A percentile compares a stretch with the other conserved stretches of the same genome.
These are phyloP conservation scores for Suillus plorans DNA, from an alignment of 768 basidiomycete species.

Conservation along the genomic window DNA sequence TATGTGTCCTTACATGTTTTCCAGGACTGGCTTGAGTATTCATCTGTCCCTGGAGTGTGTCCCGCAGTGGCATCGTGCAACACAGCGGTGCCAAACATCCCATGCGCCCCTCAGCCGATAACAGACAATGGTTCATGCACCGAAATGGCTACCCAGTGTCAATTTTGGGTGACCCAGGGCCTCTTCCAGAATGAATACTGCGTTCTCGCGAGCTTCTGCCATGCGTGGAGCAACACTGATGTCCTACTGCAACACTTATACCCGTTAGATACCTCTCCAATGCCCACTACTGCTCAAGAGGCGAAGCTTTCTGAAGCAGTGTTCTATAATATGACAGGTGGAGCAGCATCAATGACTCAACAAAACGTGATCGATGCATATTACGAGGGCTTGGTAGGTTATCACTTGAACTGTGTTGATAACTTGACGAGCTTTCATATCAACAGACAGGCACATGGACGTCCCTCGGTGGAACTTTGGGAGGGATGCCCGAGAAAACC, in stretches of 20 bases:
- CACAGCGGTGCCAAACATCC: neutral
- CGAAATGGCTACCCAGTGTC: conserved; percentile 17
- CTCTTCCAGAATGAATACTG: conserved; percentile 26
- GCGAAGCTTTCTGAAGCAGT: conserved; percentile 16
- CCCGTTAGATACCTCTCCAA: neutral
- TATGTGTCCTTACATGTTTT: neutral
- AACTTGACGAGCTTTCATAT: neutral
- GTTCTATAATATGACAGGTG: conserved; percentile 21
- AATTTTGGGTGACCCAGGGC: conserved; percentile 19
- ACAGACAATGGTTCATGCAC: conserved; percentile 23
- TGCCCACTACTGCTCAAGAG: conserved; percentile 15
- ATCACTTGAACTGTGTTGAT: neutral
- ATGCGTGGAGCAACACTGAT: conserved; percentile 21
- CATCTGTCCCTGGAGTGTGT: conserved; percentile 19
- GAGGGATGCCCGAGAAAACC: conserved; percentile 6
- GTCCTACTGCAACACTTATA: conserved; percentile 19
- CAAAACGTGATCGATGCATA: conserved; percentile 22
- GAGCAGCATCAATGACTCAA: conserved; percentile 19
- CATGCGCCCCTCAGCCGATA: conserved; percentile 21
- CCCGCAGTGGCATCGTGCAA: conserved; percentile 17
- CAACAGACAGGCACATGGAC: conserved; percentile 18
- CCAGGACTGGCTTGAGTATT: conserved; percentile 26
- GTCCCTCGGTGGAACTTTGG: conserved; percentile 11
- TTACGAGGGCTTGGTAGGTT: conserved; percentile 18
- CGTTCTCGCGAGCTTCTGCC: conserved; percentile 25